Percentiles rank a stretch among this genome's conserved stretches.
phyloP scores from a whole-genome alignment of 768 basidiomycete species.

The Mycena metata region DNA sequence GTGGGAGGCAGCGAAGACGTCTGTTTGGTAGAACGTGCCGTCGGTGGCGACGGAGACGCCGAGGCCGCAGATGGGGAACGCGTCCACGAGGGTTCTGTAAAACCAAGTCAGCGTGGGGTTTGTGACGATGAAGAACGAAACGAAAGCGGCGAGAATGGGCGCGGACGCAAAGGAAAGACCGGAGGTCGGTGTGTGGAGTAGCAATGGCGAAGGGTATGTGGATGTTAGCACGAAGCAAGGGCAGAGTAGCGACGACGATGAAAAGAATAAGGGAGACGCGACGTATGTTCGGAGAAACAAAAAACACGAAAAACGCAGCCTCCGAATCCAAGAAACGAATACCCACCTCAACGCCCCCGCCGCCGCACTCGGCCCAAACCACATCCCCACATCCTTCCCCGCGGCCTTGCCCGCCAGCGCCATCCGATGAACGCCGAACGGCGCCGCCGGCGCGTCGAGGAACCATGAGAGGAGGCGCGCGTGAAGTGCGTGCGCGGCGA shows the following conservation, averaged over 20 bases:
- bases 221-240: no score
- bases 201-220: background rate
- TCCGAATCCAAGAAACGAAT: slow-evolving; percentile 40
- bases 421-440: slow-evolving; percentile 85
- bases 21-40: slow-evolving; percentile 83
- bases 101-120: background rate
- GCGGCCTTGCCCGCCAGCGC: slow-evolving; percentile 81
- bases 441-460: slow-evolving; percentile 76
- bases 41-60: slow-evolving; percentile 88
- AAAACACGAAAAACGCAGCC: no score
- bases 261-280: no score
- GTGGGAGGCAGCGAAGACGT: slow-evolving; percentile 86
- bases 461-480: slow-evolving; percentile 82
- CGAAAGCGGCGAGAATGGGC: background rate
- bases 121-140: background rate
- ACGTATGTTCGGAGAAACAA: no score
- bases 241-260: no score
- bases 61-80: slow-evolving; percentile 84
- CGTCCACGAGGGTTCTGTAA: slow-evolving; percentile 65
- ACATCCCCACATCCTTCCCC: slow-evolving; percentile 85
- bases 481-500: slow-evolving; percentile 69
- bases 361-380: slow-evolving; percentile 87
- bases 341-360: slow-evolving; percentile 81
- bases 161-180: no score
- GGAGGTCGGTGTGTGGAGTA: background rate